phyloP scores from a whole-genome alignment of 2,329 filamentous ascomycete species.

The Acephala macrosclerotiorum region DNA sequence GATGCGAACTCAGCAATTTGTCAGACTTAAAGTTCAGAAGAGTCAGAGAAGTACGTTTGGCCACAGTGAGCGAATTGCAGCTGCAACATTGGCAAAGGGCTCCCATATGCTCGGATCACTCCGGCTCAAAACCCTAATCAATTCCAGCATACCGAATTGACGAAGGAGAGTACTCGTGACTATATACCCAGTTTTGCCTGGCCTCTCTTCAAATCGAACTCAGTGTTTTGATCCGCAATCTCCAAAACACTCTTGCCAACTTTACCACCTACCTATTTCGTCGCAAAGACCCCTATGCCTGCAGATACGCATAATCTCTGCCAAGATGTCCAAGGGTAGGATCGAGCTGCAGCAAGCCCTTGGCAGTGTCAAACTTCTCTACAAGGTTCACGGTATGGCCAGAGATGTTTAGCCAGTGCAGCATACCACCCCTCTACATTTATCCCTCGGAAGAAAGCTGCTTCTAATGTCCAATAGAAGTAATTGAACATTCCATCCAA shows the following conservation, averaged over 20 bases:
- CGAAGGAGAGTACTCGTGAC: neutral
- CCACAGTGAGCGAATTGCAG: neutral
- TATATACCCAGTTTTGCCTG: constrained; percentile 5
- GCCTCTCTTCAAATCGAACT: neutral
- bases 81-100: neutral
- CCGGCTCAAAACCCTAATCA: constrained; percentile 30
- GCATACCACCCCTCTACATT: neutral
- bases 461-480: constrained; percentile 3
- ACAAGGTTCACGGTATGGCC: constrained; percentile 10
- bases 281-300: constrained; percentile 4
- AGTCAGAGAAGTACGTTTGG: neutral
- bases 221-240: constrained; percentile 7
- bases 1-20: constrained; percentile 1
- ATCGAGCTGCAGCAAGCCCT: constrained; percentile 16
- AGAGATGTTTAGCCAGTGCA: constrained; percentile 15
- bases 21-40: constrained; percentile 8
- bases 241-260: neutral
- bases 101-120: constrained; percentile 14
- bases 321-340: neutral
- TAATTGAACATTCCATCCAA: constrained; percentile 10
- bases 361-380: constrained; percentile 5
- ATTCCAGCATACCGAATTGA: neutral
- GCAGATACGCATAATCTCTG: constrained; percentile 3
- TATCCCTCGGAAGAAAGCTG: constrained; percentile 8
- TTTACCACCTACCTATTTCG: constrained; percentile 6